Percentiles rank a stretch among this genome's conserved stretches.
phyloP scores from a whole-genome alignment of 2,329 filamentous ascomycete genomes.

The Cladophialophora exuberans region DNA sequence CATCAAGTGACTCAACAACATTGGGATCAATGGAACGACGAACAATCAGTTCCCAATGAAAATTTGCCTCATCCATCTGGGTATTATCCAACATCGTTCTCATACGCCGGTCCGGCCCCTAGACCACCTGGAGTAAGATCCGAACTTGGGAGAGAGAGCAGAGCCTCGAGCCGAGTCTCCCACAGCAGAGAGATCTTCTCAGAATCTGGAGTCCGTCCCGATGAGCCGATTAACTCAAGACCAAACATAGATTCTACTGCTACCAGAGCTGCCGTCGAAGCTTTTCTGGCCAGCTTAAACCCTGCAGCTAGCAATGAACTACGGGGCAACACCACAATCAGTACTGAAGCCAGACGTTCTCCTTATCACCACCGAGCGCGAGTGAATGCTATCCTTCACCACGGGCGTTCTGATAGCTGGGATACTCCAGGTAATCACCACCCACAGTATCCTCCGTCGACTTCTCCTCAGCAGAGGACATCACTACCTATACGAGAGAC shows the following conservation, averaged over 20 bases:
- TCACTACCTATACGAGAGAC: conserved; percentile 8
- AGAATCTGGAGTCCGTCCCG: not conserved
- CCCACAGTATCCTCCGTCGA: not conserved
- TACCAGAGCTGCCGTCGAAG: conserved; percentile 19
- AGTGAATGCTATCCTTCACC: too few species aligned
- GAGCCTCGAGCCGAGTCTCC: conserved; percentile 11
- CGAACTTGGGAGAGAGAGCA: conserved; percentile 18
- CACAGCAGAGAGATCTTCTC: conserved; percentile 1
- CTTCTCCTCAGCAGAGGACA: not conserved
- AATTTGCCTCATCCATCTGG: conserved; percentile 21
- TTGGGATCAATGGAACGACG: conserved; percentile 2
- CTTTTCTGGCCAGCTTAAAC: conserved; percentile 31
- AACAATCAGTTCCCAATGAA: conserved; percentile 12
- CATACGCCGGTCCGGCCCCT: conserved; percentile 16
- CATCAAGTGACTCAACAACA: not conserved
- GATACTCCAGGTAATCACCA: not conserved
- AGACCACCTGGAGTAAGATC: conserved; percentile 7
- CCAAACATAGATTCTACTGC: not conserved
- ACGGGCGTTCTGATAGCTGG: too few species aligned
- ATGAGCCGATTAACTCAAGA: not conserved
- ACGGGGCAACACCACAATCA: not conserved
- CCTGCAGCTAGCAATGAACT: conserved; percentile 2
- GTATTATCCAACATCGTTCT: conserved; percentile 17
- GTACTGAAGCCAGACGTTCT: not conserved
- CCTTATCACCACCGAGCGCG: not conserved